Evolutionary conservation across 768 basidiomycete species (phyloP).

Genomic region (Leccinum uliginosum): DNA sequence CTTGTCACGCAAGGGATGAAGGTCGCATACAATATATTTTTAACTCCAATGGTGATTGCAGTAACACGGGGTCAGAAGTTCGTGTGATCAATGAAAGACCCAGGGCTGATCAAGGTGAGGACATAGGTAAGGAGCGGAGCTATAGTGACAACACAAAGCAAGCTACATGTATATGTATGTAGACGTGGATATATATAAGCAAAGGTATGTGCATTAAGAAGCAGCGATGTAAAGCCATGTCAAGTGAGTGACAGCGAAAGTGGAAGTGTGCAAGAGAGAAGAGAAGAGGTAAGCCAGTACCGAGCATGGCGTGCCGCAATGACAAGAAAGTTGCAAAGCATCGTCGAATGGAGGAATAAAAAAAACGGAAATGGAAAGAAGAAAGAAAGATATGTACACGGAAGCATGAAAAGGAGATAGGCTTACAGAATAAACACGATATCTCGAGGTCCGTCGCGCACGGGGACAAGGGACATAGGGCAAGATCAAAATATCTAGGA

Average conservation of each 20-base stretch:
- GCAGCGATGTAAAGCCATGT: constrained; percentile 6
- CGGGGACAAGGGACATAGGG: not conserved
- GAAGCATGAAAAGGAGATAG: constrained; percentile 10
- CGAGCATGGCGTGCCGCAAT: constrained; percentile 8
- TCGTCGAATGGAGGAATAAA: not conserved
- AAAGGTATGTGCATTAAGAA: not conserved
- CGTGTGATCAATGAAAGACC: not conserved
- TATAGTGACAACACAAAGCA: constrained; percentile 9
- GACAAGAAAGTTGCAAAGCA: constrained; percentile 6
- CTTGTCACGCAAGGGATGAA: not conserved
- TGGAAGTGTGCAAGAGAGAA: not conserved
- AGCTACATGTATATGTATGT: not conserved
- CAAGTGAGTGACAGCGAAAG: constrained; percentile 13
- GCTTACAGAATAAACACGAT: constrained; percentile 5
- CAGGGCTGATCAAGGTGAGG: not conserved
- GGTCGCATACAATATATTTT: not conserved
- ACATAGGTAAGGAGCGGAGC: not conserved
- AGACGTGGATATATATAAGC: not conserved
- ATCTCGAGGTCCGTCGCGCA: not conserved
- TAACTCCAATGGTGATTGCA: not conserved
- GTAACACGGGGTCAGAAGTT: not conserved
- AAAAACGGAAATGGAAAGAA: not conserved
- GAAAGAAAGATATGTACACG: constrained; percentile 11
- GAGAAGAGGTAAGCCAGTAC: constrained; percentile 13
- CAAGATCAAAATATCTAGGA: constrained; percentile 6